Evolutionary conservation across 106 monocot species (phyloP).

Genomic region (Cymbidium sinense): DNA sequence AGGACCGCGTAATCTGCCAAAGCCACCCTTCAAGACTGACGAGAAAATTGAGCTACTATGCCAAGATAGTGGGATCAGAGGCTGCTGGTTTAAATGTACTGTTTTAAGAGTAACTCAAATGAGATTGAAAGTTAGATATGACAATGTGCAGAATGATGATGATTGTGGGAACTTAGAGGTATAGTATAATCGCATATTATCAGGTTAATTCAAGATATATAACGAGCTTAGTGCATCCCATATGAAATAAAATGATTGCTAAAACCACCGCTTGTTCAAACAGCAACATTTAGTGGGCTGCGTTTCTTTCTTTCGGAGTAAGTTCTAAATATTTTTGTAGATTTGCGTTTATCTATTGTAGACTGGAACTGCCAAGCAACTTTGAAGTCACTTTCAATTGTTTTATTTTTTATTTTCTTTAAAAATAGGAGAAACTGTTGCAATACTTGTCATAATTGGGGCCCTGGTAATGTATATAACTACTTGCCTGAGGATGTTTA

Average conservation of each 20-base stretch:
- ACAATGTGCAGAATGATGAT: constrained; percentile 76
- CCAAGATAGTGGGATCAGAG: constrained; percentile 93
- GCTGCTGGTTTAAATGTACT: constrained; percentile 92
- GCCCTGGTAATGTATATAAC: background rate
- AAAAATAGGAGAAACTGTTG: background rate
- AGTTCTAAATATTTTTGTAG: background rate
- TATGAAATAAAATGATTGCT: background rate
- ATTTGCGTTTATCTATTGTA: background rate
- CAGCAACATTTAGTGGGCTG: background rate
- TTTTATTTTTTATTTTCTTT: background rate
- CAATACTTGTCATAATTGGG: background rate
- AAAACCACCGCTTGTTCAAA: background rate
- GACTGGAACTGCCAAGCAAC: background rate
- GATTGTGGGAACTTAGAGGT: constrained; percentile 66
- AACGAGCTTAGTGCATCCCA: background rate
- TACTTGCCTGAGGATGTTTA: background rate
- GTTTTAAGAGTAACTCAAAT: constrained; percentile 49
- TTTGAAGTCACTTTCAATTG: background rate
- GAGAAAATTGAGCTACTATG: constrained; percentile 78
- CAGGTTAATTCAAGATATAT: background rate
- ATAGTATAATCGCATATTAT: background rate
- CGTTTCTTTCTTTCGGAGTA: background rate
- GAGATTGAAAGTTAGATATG: constrained; percentile 71
- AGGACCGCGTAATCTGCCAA: constrained; percentile 16
- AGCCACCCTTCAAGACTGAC: constrained; percentile 35